phyloP scores from a whole-genome alignment of 345 rosid genomes.

The Syzygium aqueum region DNA sequence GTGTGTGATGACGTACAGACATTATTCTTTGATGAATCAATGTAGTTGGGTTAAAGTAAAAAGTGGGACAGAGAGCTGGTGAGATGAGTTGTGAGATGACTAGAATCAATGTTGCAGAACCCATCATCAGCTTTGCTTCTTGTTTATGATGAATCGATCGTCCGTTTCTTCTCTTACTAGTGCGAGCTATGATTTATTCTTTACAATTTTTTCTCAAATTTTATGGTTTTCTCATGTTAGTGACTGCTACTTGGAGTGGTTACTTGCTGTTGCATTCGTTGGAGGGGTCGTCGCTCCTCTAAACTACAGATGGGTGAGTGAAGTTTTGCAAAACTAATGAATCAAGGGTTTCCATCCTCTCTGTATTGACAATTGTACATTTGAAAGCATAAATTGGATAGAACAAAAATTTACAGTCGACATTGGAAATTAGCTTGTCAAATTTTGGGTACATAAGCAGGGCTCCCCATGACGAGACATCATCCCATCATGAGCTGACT shows the following conservation, averaged over 20 bases:
- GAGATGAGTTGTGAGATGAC: neutral
- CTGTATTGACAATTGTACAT: too few species aligned
- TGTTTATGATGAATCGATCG: neutral
- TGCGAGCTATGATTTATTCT: neutral
- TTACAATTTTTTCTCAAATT: neutral
- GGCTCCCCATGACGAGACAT: neutral
- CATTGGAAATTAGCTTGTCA: neutral
- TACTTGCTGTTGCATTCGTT: slow-evolving; percentile 65
- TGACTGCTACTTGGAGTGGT: slow-evolving; percentile 70
- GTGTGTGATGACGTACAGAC: neutral
- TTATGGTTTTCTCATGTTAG: slow-evolving; percentile 20
- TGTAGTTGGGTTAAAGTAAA: neutral
- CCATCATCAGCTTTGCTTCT: neutral
- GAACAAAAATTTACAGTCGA: neutral
- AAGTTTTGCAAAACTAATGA: neutral
- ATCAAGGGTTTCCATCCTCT: neutral
- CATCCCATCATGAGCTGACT: neutral
- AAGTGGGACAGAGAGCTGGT: neutral
- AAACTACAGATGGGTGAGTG: slow-evolving; percentile 85
- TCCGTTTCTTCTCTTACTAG: neutral
- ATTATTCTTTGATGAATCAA: neutral
- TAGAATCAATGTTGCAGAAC: neutral
- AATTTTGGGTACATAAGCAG: neutral
- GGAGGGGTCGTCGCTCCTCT: slow-evolving; percentile 78
- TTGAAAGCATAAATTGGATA: neutral